Conservation (phyloP, 2,329 filamentous ascomycete genomes). For the Berkeleyomyces rouxiae region DNA sequence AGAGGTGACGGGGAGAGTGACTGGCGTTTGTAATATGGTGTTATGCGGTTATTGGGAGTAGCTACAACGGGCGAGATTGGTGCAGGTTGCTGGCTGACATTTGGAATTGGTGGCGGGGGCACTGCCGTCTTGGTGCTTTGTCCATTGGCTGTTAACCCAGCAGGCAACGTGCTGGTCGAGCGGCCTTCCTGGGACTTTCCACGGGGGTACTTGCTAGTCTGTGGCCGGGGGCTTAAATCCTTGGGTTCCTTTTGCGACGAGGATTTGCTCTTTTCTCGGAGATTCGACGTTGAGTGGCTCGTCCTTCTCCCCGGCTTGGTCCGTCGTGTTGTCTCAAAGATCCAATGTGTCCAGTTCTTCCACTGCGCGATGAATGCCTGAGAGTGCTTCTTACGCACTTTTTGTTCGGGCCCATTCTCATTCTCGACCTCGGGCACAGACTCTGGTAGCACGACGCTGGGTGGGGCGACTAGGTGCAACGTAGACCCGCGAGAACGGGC, state of each 20-base stretch:
- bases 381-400: constrained; percentile 39
- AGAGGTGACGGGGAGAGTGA: constrained; percentile 75
- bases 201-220: constrained; percentile 35
- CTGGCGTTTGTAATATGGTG: constrained; percentile 44
- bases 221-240: constrained; percentile 39
- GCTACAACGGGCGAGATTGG: constrained; percentile 8
- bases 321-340: constrained; percentile 40
- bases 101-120: constrained; percentile 11
- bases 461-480: constrained; percentile 63
- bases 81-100: background rate
- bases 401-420: constrained; percentile 22
- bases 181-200: constrained; percentile 12
- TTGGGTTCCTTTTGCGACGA: constrained; percentile 21
- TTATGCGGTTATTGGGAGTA: constrained; percentile 10
- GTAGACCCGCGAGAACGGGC: constrained; percentile 68
- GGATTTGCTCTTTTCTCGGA: constrained; percentile 31
- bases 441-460: constrained; percentile 29
- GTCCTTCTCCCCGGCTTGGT: constrained; percentile 33
- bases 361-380: constrained; percentile 42
- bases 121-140: constrained; percentile 21
- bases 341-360: constrained; percentile 50
- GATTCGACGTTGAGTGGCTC: constrained; percentile 43
- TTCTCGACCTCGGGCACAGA: constrained; percentile 15
- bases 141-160: constrained; percentile 36
- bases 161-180: constrained; percentile 31